phyloP scores from a whole-genome alignment of 148 eudicot genomes.

The Rhododendron kiyosumense region DNA sequence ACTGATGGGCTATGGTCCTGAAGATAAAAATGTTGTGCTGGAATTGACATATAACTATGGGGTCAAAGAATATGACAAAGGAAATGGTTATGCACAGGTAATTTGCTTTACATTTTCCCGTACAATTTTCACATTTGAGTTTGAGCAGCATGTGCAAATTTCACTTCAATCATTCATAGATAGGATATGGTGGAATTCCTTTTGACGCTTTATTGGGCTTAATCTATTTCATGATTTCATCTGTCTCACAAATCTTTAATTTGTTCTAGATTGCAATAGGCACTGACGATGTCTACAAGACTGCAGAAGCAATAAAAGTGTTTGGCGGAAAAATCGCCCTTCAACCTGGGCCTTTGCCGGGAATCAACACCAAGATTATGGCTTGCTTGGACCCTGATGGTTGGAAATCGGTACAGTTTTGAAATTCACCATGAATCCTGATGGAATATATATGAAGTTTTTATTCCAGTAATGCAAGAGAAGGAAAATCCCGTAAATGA shows the following conservation, averaged over 20 bases:
- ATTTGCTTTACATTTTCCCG: background rate
- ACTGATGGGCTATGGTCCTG: constrained; percentile 91
- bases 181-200: background rate
- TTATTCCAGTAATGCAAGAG: background rate
- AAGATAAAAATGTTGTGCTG: constrained; percentile 73
- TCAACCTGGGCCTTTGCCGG: constrained; percentile 82
- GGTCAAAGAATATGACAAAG: constrained; percentile 77
- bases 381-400: constrained; percentile 91
- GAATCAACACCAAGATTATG: constrained; percentile 71
- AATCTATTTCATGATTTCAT: background rate
- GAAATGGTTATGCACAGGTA: constrained; percentile 94
- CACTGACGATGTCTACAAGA: constrained; percentile 74
- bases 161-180: background rate
- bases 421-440: background rate
- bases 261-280: constrained; percentile 66
- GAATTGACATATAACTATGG: constrained; percentile 92
- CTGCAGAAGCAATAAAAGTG: constrained; percentile 57
- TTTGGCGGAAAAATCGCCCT: constrained; percentile 59
- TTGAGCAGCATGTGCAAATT: background rate
- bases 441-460: background rate
- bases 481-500: background rate
- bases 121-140: background rate
- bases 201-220: background rate
- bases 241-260: background rate
- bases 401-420: constrained; percentile 59